Evolutionary conservation across 306 rosid genomes (phyloP), one percentile per base, ranked within the genome.

Genomic region (Phaseolus lunatus): DNA sequence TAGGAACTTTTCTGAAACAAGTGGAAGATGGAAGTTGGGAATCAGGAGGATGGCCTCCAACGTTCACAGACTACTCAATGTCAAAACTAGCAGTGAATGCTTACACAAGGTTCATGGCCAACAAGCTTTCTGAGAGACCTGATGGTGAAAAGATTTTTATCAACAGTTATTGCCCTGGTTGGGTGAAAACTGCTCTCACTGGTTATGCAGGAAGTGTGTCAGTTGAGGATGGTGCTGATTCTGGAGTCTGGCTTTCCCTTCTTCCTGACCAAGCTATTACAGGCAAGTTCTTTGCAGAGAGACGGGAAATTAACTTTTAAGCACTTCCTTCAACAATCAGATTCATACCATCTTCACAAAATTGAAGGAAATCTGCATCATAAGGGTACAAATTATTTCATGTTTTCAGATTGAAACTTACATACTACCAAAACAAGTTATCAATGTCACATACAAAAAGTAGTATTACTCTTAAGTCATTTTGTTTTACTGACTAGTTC

Each of bases 101-200:
- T 37, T 90, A 87, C 75, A 90, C 97, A 65, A 90, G 94, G 80
- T 75, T 90, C 52, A 72, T 87, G 93, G 97, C 92, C 9, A 85
- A 76, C 75, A 61, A 81, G 67, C 83, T 91, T 20, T 77, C 84
- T 4, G 89, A 86, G 26, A 82, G 87, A 67, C 82, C 84, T 0
- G 92, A 91, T 11, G 97, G 89, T 57, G 84, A 88, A 84, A 93
- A 86, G 70, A 90, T 93, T 45, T 90, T 80, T 50, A 89, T 93
- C 22, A 93, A 93, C 73, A 85, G 96, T 67, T 93, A 87, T 61
- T 93, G 97, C 83, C 98, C 96, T 1, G 98, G 98, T 24, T 93
- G 94, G 97, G 97, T 88, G 44, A 93, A 93, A 89, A 93, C 98
- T 52, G 92, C 97, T 65, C 89, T 93, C 72, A 93, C 98, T 0